Evolutionary conservation across 2,329 filamentous ascomycete genomes (phyloP).

Genomic region (Knufia fluminis): DNA sequence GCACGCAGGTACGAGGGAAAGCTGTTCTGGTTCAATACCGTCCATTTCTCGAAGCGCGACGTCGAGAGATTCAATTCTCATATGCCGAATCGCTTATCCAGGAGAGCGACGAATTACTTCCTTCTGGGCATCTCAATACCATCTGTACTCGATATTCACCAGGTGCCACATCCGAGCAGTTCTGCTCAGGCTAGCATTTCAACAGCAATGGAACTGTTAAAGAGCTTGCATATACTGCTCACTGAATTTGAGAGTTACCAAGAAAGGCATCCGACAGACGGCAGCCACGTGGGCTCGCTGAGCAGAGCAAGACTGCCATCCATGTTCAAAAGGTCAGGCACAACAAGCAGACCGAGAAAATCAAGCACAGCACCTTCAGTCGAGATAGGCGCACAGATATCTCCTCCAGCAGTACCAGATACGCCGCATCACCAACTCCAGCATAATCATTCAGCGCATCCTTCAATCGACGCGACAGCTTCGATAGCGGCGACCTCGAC

Average conservation of each 20-base stretch:
- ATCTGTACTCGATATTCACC: constrained; percentile 66
- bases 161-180: constrained; percentile 14
- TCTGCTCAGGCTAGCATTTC: constrained; percentile 53
- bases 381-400: constrained; percentile 48
- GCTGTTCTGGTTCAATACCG: constrained; percentile 96
- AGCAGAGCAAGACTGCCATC: constrained; percentile 70
- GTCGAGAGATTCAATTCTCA: constrained; percentile 77
- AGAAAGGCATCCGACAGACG: constrained; percentile 70
- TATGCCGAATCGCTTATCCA: constrained; percentile 70
- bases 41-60: constrained; percentile 78
- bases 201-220: constrained; percentile 69
- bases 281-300: constrained; percentile 57
- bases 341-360: constrained; percentile 41
- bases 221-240: constrained; percentile 73
- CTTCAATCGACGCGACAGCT: constrained; percentile 35
- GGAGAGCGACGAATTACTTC: constrained; percentile 87
- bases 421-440: constrained; percentile 8
- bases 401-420: constrained; percentile 17
- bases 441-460: constrained; percentile 18
- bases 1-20: constrained; percentile 71
- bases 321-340: constrained; percentile 67
- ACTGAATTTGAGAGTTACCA: constrained; percentile 92
- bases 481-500: constrained; percentile 32
- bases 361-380: constrained; percentile 44
- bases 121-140: constrained; percentile 87